A percentile compares a stretch with the other conserved stretches of the same genome.
phyloP scores from a whole-genome alignment of 1,284 basidiomycete species.

The Wolfiporia cocos region DNA sequence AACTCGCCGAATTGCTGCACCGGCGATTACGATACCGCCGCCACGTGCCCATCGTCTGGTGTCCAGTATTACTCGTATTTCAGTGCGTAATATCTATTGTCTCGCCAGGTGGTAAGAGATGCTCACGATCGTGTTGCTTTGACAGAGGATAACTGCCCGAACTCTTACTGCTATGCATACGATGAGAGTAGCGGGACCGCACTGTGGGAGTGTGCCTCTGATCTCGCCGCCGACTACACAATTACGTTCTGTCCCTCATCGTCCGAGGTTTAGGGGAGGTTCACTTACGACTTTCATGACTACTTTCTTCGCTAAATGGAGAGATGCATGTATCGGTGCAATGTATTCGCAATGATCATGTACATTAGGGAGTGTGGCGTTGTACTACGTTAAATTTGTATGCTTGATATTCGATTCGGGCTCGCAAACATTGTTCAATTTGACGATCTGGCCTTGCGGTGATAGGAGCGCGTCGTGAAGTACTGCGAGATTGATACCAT shows the following conservation, averaged over 20 bases:
- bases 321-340: too few species aligned
- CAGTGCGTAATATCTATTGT: slow-evolving; percentile 27
- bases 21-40: slow-evolving; percentile 41
- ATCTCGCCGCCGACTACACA: slow-evolving; percentile 36
- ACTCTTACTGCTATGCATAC: slow-evolving; percentile 45
- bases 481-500: too few species aligned
- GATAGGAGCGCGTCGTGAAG: too few species aligned
- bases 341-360: too few species aligned
- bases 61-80: slow-evolving; percentile 50
- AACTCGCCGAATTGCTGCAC: slow-evolving; percentile 53
- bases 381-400: too few species aligned
- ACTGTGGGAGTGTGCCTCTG: slow-evolving; percentile 37
- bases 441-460: too few species aligned
- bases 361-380: too few species aligned
- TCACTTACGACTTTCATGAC: too few species aligned
- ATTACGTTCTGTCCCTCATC: slow-evolving; percentile 41
- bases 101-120: background rate
- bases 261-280: too few species aligned
- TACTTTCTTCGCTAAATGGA: too few species aligned
- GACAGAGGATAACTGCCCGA: slow-evolving; percentile 38
- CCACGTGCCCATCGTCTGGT: slow-evolving; percentile 46
- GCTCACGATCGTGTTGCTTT: background rate
- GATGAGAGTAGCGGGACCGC: slow-evolving; percentile 43
- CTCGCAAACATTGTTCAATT: too few species aligned
- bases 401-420: too few species aligned